A percentile compares a stretch with the other conserved stretches of the same genome.
These are phyloP conservation scores for Boletellus sp. DNA, from an alignment of 768 basidiomycete species.

Conservation along the genomic window DNA sequence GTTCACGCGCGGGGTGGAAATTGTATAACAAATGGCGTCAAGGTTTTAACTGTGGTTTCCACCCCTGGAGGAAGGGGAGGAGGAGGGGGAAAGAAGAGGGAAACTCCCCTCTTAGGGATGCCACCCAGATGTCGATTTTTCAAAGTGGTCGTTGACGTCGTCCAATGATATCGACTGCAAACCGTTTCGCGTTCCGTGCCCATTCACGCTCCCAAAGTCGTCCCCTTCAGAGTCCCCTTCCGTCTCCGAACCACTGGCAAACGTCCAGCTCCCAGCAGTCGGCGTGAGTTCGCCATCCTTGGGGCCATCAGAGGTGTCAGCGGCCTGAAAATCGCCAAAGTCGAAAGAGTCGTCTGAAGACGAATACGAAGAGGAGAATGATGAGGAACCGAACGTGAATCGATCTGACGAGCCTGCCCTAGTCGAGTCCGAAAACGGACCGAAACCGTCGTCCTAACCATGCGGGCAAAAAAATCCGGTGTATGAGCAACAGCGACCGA, in stretches of 20 bases:
- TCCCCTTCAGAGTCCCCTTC: conserved; percentile 33
- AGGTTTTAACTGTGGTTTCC: not conserved
- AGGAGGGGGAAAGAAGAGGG: too few relatives aligned
- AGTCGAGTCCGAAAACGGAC: conserved; percentile 73
- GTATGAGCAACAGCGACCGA: not conserved
- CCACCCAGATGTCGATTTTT: conserved; percentile 17
- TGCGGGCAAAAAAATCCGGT: not conserved
- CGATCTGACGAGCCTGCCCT: conserved; percentile 46
- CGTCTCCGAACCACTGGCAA: conserved; percentile 42
- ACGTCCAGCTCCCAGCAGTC: conserved; percentile 68
- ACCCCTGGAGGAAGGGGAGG: not conserved
- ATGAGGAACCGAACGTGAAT: conserved; percentile 46
- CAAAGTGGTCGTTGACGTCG: conserved; percentile 22
- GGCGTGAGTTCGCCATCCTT: conserved; percentile 52
- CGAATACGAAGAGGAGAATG: conserved; percentile 49
- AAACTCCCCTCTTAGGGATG: not conserved
- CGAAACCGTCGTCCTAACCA: conserved; percentile 60
- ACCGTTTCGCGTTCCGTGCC: conserved; percentile 12
- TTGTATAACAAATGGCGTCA: too few relatives aligned
- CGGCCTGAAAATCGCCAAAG: conserved; percentile 76
- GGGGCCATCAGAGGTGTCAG: conserved; percentile 19
- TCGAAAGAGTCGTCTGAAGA: conserved; percentile 71
- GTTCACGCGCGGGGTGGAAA: too few relatives aligned
- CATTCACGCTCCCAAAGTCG: conserved; percentile 22
- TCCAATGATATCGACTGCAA: conserved; percentile 29